These are phyloP conservation scores for Marsdenia floribunda DNA, from an alignment of 257 asterid species.

Conservation along the genomic window DNA sequence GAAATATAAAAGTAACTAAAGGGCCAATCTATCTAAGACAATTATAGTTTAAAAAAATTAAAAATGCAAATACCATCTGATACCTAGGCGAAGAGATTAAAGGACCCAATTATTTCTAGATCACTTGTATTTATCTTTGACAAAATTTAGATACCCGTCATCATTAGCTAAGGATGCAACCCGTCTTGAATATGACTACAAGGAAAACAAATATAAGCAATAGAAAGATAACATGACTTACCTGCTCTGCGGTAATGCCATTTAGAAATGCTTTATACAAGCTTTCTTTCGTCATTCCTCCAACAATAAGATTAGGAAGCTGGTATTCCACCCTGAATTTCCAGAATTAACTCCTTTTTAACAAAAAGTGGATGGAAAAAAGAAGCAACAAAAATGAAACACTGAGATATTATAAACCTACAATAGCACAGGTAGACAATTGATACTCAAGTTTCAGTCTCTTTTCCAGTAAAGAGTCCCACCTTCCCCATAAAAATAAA, in stretches of 20 bases:
- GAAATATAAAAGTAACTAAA: neutral
- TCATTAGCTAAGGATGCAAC: neutral
- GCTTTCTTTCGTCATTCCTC: constrained; percentile 92
- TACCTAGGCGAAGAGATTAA: neutral
- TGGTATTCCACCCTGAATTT: constrained; percentile 86
- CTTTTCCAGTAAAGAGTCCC: neutral
- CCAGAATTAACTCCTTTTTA: constrained; percentile 15
- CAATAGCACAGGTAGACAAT: neutral
- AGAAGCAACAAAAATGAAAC: neutral
- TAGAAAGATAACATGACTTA: constrained; percentile 23
- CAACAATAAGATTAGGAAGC: constrained; percentile 93
- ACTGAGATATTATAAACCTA: neutral
- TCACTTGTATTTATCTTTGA: neutral
- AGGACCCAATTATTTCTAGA: neutral
- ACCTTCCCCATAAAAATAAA: neutral
- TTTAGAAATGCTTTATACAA: constrained; percentile 80
- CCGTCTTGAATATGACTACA: neutral
- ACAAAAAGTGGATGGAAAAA: neutral
- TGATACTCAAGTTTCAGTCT: neutral
- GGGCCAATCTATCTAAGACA: neutral
- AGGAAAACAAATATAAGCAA: neutral
- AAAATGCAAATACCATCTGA: neutral
- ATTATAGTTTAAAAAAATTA: neutral
- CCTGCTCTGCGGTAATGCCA: constrained; percentile 93
- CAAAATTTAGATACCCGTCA: neutral